Evolutionary conservation across 495 filamentous ascomycete species (phyloP).

Genomic region (Xylaria nigripes): DNA sequence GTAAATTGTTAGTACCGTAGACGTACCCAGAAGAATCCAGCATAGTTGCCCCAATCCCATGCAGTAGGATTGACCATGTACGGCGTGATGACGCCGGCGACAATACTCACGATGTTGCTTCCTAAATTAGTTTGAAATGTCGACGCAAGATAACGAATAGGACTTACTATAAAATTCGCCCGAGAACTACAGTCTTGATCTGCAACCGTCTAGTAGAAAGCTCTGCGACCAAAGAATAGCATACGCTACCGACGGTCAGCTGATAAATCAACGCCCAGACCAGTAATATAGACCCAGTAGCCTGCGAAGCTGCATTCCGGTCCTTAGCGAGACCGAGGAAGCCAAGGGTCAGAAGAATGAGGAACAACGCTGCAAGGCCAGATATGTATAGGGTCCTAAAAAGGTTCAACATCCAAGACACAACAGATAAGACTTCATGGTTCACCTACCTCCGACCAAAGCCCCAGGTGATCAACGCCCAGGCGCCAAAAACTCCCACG

Average conservation of each 20-base stretch:
- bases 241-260: conserved; percentile 67
- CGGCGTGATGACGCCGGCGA: conserved; percentile 62
- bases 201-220: conserved; percentile 65
- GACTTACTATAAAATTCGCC: conserved; percentile 56
- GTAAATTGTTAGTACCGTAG: not conserved
- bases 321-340: conserved; percentile 60
- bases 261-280: conserved; percentile 69
- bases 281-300: conserved; percentile 63
- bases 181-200: conserved; percentile 62
- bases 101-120: conserved; percentile 58
- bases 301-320: conserved; percentile 49
- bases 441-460: conserved; percentile 52
- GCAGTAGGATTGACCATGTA: conserved; percentile 68
- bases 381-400: conserved; percentile 54
- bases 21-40: conserved; percentile 75
- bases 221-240: conserved; percentile 70
- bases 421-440: not conserved
- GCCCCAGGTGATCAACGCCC: conserved; percentile 61
- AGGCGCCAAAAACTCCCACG: conserved; percentile 62
- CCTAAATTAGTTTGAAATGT: conserved; percentile 2
- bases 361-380: conserved; percentile 56
- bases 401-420: not conserved
- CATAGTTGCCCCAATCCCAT: conserved; percentile 68
- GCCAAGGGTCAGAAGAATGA: conserved; percentile 63
- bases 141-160: not conserved